A percentile compares a stretch with the other conserved stretches of the same genome.
phyloP scores from a whole-genome alignment of 306 rosid species.

The Calophaca sinica region DNA sequence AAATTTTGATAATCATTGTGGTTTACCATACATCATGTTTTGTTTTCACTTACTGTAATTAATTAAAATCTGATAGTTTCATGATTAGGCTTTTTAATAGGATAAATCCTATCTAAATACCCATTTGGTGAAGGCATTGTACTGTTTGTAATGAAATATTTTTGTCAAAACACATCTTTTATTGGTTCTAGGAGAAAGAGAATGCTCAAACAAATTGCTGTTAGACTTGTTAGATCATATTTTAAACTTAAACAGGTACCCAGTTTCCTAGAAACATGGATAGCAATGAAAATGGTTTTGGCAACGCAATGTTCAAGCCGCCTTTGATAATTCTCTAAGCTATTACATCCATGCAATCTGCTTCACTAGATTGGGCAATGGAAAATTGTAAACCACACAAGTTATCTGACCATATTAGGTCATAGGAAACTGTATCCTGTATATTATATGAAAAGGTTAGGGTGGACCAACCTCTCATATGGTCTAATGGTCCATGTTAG shows the following conservation, averaged over 20 bases:
- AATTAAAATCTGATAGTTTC: constrained; percentile 35
- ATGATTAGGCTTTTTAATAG: constrained; percentile 6
- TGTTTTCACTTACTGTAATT: constrained; percentile 29
- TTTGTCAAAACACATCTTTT: constrained; percentile 19
- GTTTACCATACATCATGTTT: constrained; percentile 19
- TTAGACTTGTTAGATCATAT: constrained; percentile 13
- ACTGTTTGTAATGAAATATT: not conserved
- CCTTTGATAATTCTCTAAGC: not conserved
- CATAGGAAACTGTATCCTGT: constrained; percentile 28
- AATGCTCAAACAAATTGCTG: not conserved
- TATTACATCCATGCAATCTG: constrained; percentile 19
- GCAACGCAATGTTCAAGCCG: constrained; percentile 11
- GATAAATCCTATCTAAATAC: constrained; percentile 23
- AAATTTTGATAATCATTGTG: constrained; percentile 32
- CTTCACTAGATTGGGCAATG: constrained; percentile 5
- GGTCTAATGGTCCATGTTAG: no score
- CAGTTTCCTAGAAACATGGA: constrained; percentile 33
- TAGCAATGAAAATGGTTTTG: not conserved
- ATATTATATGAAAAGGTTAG: constrained; percentile 25
- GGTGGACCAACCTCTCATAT: no score
- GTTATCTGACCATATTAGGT: constrained; percentile 22
- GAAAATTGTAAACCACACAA: constrained; percentile 1
- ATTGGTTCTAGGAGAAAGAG: constrained; percentile 30
- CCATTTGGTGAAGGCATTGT: constrained; percentile 1
- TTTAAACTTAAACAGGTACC: constrained; percentile 10